Percentiles rank a stretch among this genome's conserved stretches.
Conservation (phyloP, 2,329 filamentous ascomycete genomes). For the Laburnicola sp. region DNA sequence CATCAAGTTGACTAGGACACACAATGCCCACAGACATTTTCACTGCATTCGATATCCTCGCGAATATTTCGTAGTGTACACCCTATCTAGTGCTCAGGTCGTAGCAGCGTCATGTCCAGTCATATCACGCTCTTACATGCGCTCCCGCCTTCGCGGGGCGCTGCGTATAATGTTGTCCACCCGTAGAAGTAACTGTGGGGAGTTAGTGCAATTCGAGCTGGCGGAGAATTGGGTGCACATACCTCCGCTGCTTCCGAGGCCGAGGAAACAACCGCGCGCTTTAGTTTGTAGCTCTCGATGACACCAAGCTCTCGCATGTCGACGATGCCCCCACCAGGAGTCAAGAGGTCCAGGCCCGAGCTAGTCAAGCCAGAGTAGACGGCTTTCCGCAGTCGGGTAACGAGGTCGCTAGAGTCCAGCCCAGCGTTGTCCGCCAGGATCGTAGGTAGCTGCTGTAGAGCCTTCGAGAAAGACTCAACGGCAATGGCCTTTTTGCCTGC, state of each 20-base stretch:
- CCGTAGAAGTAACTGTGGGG: slow-evolving; percentile 73
- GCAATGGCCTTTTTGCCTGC: slow-evolving; percentile 97
- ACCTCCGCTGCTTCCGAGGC: slow-evolving; percentile 97
- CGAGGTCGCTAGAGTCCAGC: slow-evolving; percentile 90
- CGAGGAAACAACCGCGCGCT: slow-evolving; percentile 95
- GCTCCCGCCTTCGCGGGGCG: slow-evolving; percentile 79
- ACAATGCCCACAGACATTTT: slow-evolving; percentile 10
- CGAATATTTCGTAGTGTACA: slow-evolving; percentile 29
- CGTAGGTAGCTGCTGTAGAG: slow-evolving; percentile 89
- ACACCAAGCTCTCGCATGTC: slow-evolving; percentile 97
- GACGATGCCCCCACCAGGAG: slow-evolving; percentile 85
- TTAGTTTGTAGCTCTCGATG: slow-evolving; percentile 97
- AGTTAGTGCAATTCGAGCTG: slow-evolving; percentile 33
- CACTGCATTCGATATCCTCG: slow-evolving; percentile 25
- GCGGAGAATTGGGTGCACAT: slow-evolving; percentile 44
- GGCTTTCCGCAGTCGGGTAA: slow-evolving; percentile 86
- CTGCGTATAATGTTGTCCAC: slow-evolving; percentile 98
- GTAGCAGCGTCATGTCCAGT: slow-evolving; percentile 21
- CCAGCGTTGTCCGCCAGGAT: slow-evolving; percentile 98
- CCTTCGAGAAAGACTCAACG: slow-evolving; percentile 84
- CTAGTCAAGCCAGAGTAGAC: slow-evolving; percentile 94
- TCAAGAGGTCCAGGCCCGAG: slow-evolving; percentile 85
- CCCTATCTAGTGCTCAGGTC: slow-evolving; percentile 28
- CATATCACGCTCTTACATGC: slow-evolving; percentile 58
- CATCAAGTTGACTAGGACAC: background rate